Conservation (phyloP, 2,329 filamentous ascomycete species). For the Scleromitrula shiraiana region DNA sequence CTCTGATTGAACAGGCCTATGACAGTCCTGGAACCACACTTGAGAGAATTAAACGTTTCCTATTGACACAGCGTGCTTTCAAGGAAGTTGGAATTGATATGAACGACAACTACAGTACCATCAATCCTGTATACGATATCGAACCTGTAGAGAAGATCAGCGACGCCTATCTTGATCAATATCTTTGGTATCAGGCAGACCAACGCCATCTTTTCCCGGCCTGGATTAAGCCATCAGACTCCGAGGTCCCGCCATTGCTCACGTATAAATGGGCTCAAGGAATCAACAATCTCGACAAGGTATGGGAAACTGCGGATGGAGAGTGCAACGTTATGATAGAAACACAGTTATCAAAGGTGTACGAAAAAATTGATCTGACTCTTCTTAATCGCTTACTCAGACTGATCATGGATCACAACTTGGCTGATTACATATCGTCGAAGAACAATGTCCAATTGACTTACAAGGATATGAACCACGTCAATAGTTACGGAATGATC, state of each 20-base stretch:
- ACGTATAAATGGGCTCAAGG: constrained; percentile 99
- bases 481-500: constrained; percentile 98
- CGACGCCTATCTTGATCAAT: constrained; percentile 96
- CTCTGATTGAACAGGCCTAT: constrained; percentile 95
- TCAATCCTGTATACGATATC: constrained; percentile 98
- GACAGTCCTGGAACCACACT: constrained; percentile 94
- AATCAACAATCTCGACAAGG: constrained; percentile 93
- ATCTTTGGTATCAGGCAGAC: constrained; percentile 98
- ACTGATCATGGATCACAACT: constrained; percentile 98
- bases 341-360: constrained; percentile 97
- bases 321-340: constrained; percentile 99
- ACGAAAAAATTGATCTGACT: constrained; percentile 97
- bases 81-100: constrained; percentile 99
- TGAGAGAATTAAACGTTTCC: constrained; percentile 93
- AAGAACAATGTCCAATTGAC: constrained; percentile 99
- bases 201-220: constrained; percentile 94
- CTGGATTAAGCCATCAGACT: constrained; percentile 99
- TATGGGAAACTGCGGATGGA: constrained; percentile 89
- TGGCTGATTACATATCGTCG: constrained; percentile 97
- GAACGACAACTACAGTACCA: constrained; percentile 99
- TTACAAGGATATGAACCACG: constrained; percentile 99
- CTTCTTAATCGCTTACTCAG: constrained; percentile 86
- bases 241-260: constrained; percentile 87
- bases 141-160: constrained; percentile 99
- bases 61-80: constrained; percentile 94